Percentiles rank a stretch among this genome's conserved stretches.
Conservation (phyloP, 2,329 filamentous ascomycete species). For the Phialophora chinensis region DNA sequence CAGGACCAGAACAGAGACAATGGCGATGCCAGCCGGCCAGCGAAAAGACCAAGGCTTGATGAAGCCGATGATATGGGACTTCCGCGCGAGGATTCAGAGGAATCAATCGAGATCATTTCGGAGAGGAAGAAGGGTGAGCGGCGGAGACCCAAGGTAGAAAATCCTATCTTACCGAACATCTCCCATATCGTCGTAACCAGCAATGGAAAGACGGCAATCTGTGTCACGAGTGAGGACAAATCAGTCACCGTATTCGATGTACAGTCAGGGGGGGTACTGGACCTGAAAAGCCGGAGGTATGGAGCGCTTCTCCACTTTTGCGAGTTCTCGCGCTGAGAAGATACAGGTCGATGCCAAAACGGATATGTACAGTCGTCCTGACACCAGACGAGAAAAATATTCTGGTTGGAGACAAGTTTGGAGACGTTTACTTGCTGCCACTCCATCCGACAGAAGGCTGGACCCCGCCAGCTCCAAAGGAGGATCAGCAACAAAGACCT, state of each 20-base stretch:
- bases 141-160: constrained; percentile 35
- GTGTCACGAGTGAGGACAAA: constrained; percentile 90
- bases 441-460: constrained; percentile 58
- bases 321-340: constrained; percentile 40
- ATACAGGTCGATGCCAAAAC: constrained; percentile 81
- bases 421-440: constrained; percentile 90
- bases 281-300: constrained; percentile 75
- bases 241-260: constrained; percentile 81
- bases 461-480: constrained; percentile 46
- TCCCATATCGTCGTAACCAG: constrained; percentile 69
- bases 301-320: constrained; percentile 24
- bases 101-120: constrained; percentile 40
- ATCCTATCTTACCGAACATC: constrained; percentile 59
- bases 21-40: constrained; percentile 46
- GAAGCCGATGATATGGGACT: constrained; percentile 31
- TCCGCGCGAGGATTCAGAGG: constrained; percentile 33
- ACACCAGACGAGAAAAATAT: constrained; percentile 74
- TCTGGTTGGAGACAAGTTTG: constrained; percentile 90
- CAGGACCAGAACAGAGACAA: constrained; percentile 41
- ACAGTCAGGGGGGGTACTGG: constrained; percentile 62
- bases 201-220: constrained; percentile 72
- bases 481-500: constrained; percentile 42
- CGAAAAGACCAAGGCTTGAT: constrained; percentile 51
- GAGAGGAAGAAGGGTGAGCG: constrained; percentile 39
- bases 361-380: constrained; percentile 76